Conservation (phyloP, 176 grass and related monocot species). For the Zizania latifolia region DNA sequence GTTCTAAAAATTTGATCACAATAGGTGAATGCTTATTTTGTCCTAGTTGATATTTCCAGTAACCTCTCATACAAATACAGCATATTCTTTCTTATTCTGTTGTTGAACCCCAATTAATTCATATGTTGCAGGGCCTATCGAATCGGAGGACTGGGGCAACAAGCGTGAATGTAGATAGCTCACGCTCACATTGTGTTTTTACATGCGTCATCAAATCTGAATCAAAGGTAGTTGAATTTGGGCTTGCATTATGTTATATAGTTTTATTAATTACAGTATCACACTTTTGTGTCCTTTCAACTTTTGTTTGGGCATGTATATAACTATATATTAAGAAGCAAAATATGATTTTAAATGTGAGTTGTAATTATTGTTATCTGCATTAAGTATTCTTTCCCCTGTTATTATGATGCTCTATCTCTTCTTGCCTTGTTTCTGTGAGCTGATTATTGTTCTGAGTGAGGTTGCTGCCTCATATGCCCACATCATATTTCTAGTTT, state of each 20-base stretch:
- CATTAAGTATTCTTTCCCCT: background rate
- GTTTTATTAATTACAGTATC: background rate
- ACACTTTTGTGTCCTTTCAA: background rate
- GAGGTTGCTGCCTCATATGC: background rate
- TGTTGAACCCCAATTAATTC: background rate
- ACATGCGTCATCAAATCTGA: constrained; percentile 58
- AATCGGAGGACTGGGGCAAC: constrained; percentile 58
- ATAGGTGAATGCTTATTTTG: background rate
- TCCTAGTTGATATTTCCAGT: constrained; percentile 1
- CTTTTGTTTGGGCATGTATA: background rate
- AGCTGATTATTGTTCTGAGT: background rate
- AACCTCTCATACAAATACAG: background rate
- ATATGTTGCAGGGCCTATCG: constrained; percentile 40
- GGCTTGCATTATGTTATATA: background rate
- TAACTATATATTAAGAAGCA: background rate
- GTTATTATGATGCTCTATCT: background rate
- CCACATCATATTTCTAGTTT: constrained; percentile 12
- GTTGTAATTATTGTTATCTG: no score
- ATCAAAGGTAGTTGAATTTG: constrained; percentile 42
- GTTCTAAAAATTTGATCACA: no score
- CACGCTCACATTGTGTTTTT: constrained; percentile 71
- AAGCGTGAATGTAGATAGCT: constrained; percentile 59
- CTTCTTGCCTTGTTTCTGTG: background rate
- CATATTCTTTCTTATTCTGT: background rate
- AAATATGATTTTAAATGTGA: no score